Percentiles rank a stretch among this genome's conserved stretches.
Conservation (phyloP, 192 early-diverging fungal species). For the Podochytrium sp. region DNA sequence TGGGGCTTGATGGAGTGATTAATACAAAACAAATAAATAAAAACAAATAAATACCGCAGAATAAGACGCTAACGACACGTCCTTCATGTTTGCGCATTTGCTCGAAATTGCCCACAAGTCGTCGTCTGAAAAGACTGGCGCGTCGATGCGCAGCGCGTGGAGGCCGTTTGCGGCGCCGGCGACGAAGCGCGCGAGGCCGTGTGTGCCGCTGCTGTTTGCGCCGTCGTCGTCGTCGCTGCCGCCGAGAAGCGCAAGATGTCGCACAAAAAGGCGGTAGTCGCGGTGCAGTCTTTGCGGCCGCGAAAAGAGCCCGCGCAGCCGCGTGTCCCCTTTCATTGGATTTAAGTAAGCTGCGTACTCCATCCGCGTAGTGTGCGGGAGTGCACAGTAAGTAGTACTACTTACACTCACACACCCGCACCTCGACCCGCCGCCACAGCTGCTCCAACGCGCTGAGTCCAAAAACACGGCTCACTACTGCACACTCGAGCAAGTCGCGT, state of each 20-base stretch:
- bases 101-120: slow-evolving; percentile 18
- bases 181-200: slow-evolving; percentile 15
- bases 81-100: neutral
- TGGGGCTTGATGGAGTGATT: too few species aligned
- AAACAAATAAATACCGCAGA: too few species aligned
- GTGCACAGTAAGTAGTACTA: neutral
- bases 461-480: neutral
- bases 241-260: neutral
- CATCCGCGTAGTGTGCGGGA: too few species aligned
- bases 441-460: neutral
- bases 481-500: neutral
- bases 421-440: neutral
- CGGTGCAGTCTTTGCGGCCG: neutral
- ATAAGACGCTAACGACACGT: neutral
- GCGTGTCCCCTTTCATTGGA: slow-evolving; percentile 1
- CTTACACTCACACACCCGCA: neutral
- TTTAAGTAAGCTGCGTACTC: neutral
- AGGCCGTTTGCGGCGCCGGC: neutral
- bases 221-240: neutral
- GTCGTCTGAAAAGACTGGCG: slow-evolving; percentile 16
- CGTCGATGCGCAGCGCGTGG: slow-evolving; percentile 13
- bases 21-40: too few species aligned
- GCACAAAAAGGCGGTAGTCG: neutral
- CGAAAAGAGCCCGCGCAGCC: neutral
- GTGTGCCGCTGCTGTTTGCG: neutral